A percentile compares a stretch with the other conserved stretches of the same genome.
Evolutionary conservation across 495 filamentous ascomycete species (phyloP).

Genomic region (Ascobolus immersus): DNA sequence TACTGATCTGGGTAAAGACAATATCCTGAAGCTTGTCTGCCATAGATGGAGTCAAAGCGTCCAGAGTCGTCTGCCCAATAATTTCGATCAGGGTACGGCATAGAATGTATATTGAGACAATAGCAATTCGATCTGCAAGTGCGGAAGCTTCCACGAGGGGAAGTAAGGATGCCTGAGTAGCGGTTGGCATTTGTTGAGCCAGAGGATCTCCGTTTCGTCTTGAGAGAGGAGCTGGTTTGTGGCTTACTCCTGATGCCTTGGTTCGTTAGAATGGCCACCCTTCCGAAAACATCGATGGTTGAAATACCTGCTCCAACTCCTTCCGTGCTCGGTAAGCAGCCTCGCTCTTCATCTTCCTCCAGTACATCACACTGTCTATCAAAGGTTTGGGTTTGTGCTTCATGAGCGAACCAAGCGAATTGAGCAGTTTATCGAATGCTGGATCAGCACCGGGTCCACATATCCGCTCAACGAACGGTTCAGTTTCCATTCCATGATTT

Average conservation of each 20-base stretch:
- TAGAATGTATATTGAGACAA: conserved; percentile 79
- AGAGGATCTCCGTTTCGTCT: too few relatives aligned
- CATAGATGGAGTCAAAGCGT: conserved; percentile 63
- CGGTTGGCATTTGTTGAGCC: too few relatives aligned
- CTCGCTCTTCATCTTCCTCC: conserved; percentile 86
- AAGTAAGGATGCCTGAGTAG: too few relatives aligned
- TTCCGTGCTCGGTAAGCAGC: too few relatives aligned
- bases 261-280: too few relatives aligned
- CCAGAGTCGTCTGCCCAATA: conserved; percentile 62
- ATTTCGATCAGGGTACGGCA: conserved; percentile 87
- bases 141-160: conserved; percentile 22
- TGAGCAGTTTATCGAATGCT: conserved; percentile 85
- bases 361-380: conserved; percentile 90
- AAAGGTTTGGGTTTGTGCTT: conserved; percentile 70
- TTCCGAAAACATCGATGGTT: too few relatives aligned
- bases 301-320: too few relatives aligned
- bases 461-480: conserved; percentile 59
- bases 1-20: conserved; percentile 75
- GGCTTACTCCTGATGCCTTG: too few relatives aligned
- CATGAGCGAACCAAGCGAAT: conserved; percentile 64
- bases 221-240: too few relatives aligned
- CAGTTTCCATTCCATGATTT: conserved; percentile 34
- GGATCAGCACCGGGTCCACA: conserved; percentile 74
- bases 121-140: conserved; percentile 53
- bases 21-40: conserved; percentile 75